phyloP scores from a whole-genome alignment of 129 eudicot genomes.

The Flaveria ramosissima region DNA sequence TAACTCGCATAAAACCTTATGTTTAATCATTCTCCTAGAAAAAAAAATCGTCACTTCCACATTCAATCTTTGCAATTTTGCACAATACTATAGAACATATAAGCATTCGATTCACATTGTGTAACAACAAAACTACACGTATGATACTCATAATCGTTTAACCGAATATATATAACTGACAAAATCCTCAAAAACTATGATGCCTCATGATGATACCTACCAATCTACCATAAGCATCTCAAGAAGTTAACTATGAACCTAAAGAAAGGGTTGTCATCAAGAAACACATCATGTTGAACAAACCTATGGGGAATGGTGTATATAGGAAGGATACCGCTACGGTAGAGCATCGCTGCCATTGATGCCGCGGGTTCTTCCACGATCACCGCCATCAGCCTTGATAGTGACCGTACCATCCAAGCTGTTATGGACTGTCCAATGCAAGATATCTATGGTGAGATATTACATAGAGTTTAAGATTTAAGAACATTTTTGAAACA shows the following conservation, averaged over 20 bases:
- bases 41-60: background rate
- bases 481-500: background rate
- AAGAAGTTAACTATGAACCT: slow-evolving; percentile 21
- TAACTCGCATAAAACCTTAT: background rate
- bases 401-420: slow-evolving; percentile 10
- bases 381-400: slow-evolving; percentile 17
- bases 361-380: slow-evolving; percentile 25
- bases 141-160: background rate
- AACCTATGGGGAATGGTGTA: slow-evolving; percentile 26
- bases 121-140: background rate
- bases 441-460: slow-evolving; percentile 21
- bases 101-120: background rate
- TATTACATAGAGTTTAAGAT: background rate
- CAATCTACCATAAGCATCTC: slow-evolving; percentile 34
- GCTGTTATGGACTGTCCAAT: slow-evolving; percentile 24
- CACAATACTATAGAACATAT: background rate
- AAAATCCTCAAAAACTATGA: background rate
- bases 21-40: too few relatives aligned
- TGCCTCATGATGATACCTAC: background rate
- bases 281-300: slow-evolving; percentile 14
- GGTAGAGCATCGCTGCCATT: slow-evolving; percentile 30
- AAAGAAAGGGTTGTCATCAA: slow-evolving; percentile 30
- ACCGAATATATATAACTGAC: background rate
- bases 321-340: slow-evolving; percentile 35
- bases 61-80: background rate